Evolutionary conservation across 495 filamentous ascomycete species (phyloP).

Genomic region (Polyplosphaeria fusca): DNA sequence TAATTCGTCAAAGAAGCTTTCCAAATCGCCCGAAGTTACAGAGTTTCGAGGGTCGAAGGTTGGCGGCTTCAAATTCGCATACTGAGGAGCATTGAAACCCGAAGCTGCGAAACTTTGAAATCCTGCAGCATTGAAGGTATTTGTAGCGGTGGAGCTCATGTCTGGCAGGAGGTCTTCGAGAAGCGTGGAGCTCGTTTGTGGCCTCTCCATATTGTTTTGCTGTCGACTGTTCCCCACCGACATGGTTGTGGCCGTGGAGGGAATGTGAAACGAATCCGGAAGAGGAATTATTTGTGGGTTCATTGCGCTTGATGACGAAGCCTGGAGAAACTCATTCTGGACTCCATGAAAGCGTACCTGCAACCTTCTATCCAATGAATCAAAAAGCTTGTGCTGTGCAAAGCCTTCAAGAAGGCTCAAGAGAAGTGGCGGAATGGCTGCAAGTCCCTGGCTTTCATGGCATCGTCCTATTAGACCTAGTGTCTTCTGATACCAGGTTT

Average conservation of each 20-base stretch:
- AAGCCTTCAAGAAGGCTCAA: conserved; percentile 3
- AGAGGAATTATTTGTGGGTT: too few species aligned
- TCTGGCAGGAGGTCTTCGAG: conserved; percentile 25
- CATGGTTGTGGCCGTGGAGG: too few species aligned
- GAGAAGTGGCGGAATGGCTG: conserved; percentile 9
- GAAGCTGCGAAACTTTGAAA: not conserved
- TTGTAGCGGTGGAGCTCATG: conserved; percentile 6
- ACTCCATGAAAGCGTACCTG: conserved; percentile 3
- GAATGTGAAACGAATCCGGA: too few species aligned
- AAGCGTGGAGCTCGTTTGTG: conserved; percentile 10
- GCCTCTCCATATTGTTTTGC: too few species aligned
- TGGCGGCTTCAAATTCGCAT: not conserved
- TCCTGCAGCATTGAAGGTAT: not conserved
- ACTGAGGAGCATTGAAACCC: not conserved
- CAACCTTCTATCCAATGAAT: not conserved
- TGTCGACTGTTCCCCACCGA: too few species aligned
- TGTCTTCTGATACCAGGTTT: conserved; percentile 5
- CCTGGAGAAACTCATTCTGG: not conserved
- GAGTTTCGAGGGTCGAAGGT: conserved; percentile 12
- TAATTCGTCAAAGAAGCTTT: conserved; percentile 36
- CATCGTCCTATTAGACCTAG: conserved; percentile 2
- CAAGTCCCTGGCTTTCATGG: conserved; percentile 6
- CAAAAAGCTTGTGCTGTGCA: not conserved
- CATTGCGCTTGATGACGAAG: too few species aligned
- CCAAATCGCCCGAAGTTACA: conserved; percentile 13